Conservation (phyloP, 2,329 filamentous ascomycete species). For the Mycosphaerella arachidis region DNA sequence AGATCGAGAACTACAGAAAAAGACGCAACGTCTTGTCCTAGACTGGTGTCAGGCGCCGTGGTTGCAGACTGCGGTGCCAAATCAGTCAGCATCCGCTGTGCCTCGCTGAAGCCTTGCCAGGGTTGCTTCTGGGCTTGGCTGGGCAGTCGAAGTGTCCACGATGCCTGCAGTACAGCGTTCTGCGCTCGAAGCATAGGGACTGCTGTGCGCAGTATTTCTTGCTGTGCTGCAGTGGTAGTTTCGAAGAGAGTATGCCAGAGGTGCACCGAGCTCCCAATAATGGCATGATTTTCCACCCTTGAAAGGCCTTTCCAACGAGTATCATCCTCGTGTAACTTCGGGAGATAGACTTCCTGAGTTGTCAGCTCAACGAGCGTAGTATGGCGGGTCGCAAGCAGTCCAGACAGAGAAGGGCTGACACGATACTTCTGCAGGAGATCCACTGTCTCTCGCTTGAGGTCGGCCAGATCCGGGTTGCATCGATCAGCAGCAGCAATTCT, state of each 20-base stretch:
- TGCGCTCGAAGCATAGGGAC: neutral
- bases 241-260: neutral
- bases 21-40: neutral
- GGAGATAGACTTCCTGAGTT: neutral
- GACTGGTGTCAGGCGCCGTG: neutral
- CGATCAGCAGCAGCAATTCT: neutral
- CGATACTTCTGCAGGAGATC: neutral
- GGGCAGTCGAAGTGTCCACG: neutral
- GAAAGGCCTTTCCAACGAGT: neutral
- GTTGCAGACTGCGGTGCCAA: neutral
- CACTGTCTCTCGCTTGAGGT: neutral
- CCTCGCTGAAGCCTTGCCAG: neutral
- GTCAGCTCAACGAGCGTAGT: neutral
- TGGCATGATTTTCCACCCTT: neutral
- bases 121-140: neutral
- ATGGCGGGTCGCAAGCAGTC: neutral
- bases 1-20: neutral
- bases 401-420: neutral
- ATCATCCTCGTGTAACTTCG: neutral
- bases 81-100: neutral
- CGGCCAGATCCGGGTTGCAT: neutral
- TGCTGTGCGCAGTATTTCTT: neutral
- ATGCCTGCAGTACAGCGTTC: neutral
- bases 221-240: neutral
- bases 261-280: neutral